Evolutionary conservation across 1,284 basidiomycete species (phyloP), one percentile per base, ranked within the genome.

Genomic region (Ustilago tritici): DNA sequence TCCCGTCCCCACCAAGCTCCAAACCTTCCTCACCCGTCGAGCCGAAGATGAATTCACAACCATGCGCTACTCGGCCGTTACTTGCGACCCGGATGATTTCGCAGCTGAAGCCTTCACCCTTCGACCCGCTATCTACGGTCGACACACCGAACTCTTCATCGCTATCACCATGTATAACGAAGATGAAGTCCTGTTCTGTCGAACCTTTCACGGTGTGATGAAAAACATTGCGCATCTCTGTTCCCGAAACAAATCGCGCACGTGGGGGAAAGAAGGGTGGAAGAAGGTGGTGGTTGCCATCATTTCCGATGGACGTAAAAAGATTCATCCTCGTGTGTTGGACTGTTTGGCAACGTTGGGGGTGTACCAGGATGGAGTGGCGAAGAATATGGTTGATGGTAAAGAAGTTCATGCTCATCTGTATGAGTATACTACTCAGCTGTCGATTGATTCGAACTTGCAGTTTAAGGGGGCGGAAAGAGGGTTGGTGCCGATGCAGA

Each of bases 131-230:
- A 89, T 92, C 80, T 91, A 88, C 79, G 90, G 91, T 2, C 89
- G 95, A 49, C 90, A 92, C 72, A 99, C 95, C 1, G 97, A 99
- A 76, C 86, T 99, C 55, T 94, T 97, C 87, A 85, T 85, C 53
- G 79, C 75, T 72, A 93, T 98, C 84, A 98, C 96, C 23, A 95
- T 98, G 94, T 80, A 79, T 81, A 96, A 95, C 79, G 97, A 98
- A 88, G 92, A 98, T 85, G 96, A 98, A 80, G 88, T 94, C 36
- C 69, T 98, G 12, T 96, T 99, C 86, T 95, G 94, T 85, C 89
- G 96, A 54, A 99, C 97, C 1, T 87, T 99, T 79, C 94, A 98
- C 86, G 96, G 95, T 4, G 94, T 99, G 14, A 98, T 98, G 95
- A 89, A 84, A 76, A 81, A 83, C 81, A 84, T 83, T 62, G 80